Evolutionary conservation across 139 green algal genomes (phyloP), one percentile per base, ranked within the genome.

Genomic region (Picochlorum sp.): DNA sequence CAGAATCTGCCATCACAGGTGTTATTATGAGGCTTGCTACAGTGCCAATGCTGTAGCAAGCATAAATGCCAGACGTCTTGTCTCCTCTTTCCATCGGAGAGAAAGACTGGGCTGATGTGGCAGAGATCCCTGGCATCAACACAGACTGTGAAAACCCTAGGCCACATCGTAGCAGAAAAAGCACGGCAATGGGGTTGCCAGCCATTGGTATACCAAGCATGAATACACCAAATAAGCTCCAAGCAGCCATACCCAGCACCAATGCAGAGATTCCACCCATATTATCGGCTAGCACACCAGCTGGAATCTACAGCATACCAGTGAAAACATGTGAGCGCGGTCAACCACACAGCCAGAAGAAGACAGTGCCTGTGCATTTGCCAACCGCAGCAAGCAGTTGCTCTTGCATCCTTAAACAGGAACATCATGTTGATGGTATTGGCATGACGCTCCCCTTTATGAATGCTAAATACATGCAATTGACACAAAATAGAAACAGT

Each of bases 111-210:
- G 83, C 77, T 23, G 76, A 65, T 31, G 72, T 71, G 5, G 83
- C 67, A 0, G 81, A 79, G 4, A 82, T 74, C 16, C 72, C 69
- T 1, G 85, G 85, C 81, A 90, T 87, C 50, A 82, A 68, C 57
- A 73, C 79, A 20, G 74, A 65, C 18, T 84, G 84, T 6, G 61
- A 64, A 37, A 86, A 56, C 13, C 85, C 85, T 49, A 89, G 71
- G 3, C 68, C 55, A 0, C 63, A 60, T 0, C 82, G 69, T 9
- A 70, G 66, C 10, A 45, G 57, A 16, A 82, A 11, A 9, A 86
- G 38, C 4, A 28, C 41, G 0, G 47, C 28, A 28, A 79, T 49
- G 18, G 74, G 76, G 16, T 41, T 64, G 15, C 41, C 49, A 4
- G 13, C 18, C 6, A 30, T 57, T 20, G 14, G 65, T 21, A 26